Conservation (phyloP, 1,139 yeast genomes). For the Yamadazyma atmosphaerica region DNA sequence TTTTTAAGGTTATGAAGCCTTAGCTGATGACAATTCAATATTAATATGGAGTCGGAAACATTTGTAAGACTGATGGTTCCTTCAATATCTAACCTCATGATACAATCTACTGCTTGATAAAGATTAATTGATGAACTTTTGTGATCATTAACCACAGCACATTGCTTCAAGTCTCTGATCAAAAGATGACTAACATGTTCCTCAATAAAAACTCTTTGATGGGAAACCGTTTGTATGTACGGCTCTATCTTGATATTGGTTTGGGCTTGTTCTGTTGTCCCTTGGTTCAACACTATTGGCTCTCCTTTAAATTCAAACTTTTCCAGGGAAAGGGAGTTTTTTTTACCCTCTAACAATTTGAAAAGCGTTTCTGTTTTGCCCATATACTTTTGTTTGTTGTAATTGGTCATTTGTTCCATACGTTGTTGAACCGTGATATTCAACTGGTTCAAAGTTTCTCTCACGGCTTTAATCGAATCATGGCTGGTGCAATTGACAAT, state of each 20-base stretch:
- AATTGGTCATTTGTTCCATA: conserved; percentile 7
- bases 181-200: conserved; percentile 17
- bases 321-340: conserved; percentile 15
- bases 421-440: neutral
- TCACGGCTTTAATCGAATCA: neutral
- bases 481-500: conserved; percentile 1
- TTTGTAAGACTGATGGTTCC: conserved; percentile 37
- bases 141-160: conserved; percentile 13
- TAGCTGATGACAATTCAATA: conserved; percentile 39
- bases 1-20: conserved; percentile 33
- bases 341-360: conserved; percentile 20
- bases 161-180: conserved; percentile 13
- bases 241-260: conserved; percentile 5
- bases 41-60: conserved; percentile 23
- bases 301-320: conserved; percentile 28
- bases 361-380: conserved; percentile 17
- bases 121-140: conserved; percentile 24
- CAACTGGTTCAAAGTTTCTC: conserved; percentile 2
- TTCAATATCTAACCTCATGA: conserved; percentile 21
- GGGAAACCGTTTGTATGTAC: conserved; percentile 2
- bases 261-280: neutral
- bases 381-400: conserved; percentile 10
- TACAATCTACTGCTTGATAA: conserved; percentile 18
- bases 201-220: conserved; percentile 7
- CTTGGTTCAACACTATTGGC: conserved; percentile 19